Conservation (phyloP, 169 alveolate species). For the Cryptosporidium andersoni region DNA sequence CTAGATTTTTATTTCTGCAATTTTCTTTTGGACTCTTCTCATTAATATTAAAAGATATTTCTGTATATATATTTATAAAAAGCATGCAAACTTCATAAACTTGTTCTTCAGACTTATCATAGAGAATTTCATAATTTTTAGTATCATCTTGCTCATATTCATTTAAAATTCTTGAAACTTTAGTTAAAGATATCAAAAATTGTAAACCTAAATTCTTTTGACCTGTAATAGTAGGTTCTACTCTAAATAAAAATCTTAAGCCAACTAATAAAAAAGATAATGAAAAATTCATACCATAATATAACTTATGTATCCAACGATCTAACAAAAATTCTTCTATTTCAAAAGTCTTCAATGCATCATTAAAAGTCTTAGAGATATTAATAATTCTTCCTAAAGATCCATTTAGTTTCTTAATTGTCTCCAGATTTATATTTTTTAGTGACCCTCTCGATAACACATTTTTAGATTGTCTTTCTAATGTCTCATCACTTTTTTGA, state of each 20-base stretch:
- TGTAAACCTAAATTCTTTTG: neutral
- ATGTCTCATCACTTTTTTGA: neutral
- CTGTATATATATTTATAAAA: conserved; percentile 22
- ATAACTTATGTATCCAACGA: conserved; percentile 46
- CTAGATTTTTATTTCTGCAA: neutral
- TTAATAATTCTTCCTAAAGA: conserved; percentile 10
- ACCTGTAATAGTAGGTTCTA: conserved; percentile 49
- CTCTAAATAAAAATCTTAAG: conserved; percentile 40
- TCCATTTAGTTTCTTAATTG: conserved; percentile 31
- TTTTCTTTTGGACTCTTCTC: neutral
- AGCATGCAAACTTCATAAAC: conserved; percentile 3
- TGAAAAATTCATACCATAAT: conserved; percentile 10
- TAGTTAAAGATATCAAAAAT: neutral
- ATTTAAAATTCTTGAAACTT: conserved; percentile 3
- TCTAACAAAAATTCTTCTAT: conserved; percentile 50
- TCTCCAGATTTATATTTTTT: conserved; percentile 14
- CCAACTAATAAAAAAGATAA: conserved; percentile 41
- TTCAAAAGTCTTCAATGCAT: conserved; percentile 23
- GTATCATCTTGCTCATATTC: conserved; percentile 1
- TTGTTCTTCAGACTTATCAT: conserved; percentile 42
- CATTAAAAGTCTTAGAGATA: conserved; percentile 6
- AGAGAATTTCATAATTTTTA: neutral
- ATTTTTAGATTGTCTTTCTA: neutral
- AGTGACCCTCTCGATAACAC: neutral
- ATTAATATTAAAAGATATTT: conserved; percentile 12